phyloP scores from a whole-genome alignment of 2,329 filamentous ascomycete genomes.

The Sclerotiophoma versabilis region DNA sequence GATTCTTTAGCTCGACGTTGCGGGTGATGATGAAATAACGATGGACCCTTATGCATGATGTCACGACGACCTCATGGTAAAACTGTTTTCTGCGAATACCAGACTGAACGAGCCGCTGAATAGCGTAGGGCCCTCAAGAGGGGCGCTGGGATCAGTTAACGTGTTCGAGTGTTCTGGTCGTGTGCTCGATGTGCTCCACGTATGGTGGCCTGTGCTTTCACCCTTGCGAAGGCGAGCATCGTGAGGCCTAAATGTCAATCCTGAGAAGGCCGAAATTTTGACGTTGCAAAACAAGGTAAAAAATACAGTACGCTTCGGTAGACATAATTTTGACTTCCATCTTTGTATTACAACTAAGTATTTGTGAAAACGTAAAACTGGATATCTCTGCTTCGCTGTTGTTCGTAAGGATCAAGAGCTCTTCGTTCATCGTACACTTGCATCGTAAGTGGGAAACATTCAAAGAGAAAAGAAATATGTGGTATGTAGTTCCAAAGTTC shows the following conservation, averaged over 20 bases:
- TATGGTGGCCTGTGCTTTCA: not conserved
- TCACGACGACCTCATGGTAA: conserved; percentile 18
- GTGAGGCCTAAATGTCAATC: not conserved
- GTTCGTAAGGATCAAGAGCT: conserved; percentile 2
- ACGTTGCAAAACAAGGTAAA: not conserved
- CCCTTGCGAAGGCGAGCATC: conserved; percentile 1
- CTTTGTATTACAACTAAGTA: conserved; percentile 16
- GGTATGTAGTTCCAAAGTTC: not conserved
- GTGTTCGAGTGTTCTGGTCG: not conserved
- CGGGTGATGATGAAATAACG: conserved; percentile 15
- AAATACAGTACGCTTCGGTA: not conserved
- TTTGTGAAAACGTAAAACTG: conserved; percentile 8
- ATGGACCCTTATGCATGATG: conserved; percentile 15
- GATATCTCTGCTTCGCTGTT: conserved; percentile 17
- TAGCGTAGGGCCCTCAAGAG: not conserved
- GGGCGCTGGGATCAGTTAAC: not conserved
- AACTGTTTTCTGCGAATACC: not conserved
- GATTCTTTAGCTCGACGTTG: not conserved
- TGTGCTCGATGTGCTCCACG: not conserved
- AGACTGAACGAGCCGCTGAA: not conserved
- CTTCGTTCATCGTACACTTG: conserved; percentile 9
- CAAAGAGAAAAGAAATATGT: conserved; percentile 11
- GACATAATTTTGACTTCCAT: not conserved
- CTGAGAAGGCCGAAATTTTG: not conserved
- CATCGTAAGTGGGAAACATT: conserved; percentile 3